Evolutionary conservation across 1,284 basidiomycete genomes (phyloP), one percentile per base, ranked within the genome.

Genomic region (Porphyrellus sp.): DNA sequence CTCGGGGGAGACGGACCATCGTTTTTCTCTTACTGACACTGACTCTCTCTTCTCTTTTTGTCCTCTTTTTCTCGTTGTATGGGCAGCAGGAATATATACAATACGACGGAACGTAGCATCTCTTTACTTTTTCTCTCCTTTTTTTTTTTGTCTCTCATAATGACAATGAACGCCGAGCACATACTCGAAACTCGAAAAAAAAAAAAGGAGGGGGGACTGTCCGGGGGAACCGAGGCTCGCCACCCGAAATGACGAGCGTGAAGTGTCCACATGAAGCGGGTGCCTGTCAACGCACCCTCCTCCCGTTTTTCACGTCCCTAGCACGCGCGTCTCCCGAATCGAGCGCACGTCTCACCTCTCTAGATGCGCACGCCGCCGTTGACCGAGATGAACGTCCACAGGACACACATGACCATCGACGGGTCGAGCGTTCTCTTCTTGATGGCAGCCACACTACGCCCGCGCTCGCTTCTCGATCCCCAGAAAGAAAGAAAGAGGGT

Each of bases 31-130:
- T 20, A 40, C 54, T 53, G 52, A 57, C 52, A 43, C 20, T 62
- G 49, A 54, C 47, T 23, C 28, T 39, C 12, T 7, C 28, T 30
- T 34, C n/a, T 23, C 8, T 63, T 54, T 56, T 55, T 38, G 16
- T 45, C 16, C 20, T 18, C 30, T 58, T 54, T 54, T 54, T 47
- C 48, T 53, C 44, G 46, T 38, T 45, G 47, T 57, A 49, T 35
- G 51, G 52, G 46, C 46, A 38, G n/a, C 49, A 49, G 25, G 53
- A 57, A 33, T 33, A n/a, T 34, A 61, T 69, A 68, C 64, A 58
- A 53, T 70, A 68, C 52, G 61, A 67, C 55, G 55, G 34, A 35
- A 51, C 47, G 47, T 60, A 66, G 59, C 50, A 30, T 16, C 9
- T 15, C 30, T 8, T 16, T 45, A 25, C 20, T 39, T 24, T 46